Percentiles rank a stretch among this genome's conserved stretches.
These are phyloP conservation scores for Sanguinoderma infundibulare DNA, from an alignment of 1,284 basidiomycete genomes.

Conservation along the genomic window DNA sequence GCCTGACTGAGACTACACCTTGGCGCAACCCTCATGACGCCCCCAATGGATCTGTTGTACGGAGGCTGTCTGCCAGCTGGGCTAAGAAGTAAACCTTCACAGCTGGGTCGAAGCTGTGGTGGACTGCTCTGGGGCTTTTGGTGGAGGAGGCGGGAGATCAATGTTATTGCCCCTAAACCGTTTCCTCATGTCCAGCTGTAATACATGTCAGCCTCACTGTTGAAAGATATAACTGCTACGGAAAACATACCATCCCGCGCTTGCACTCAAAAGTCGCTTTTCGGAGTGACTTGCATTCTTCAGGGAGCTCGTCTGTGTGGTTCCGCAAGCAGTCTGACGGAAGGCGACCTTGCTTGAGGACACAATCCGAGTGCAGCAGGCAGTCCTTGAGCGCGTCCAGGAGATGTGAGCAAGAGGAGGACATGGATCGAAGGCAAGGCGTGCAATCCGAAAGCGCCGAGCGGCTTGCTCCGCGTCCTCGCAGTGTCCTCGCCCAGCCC, in stretches of 20 bases:
- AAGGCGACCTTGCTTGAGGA: constrained; percentile 69
- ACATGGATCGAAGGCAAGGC: constrained; percentile 51
- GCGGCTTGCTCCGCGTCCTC: background rate
- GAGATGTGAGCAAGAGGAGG: constrained; percentile 78
- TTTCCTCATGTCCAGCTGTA: constrained; percentile 84
- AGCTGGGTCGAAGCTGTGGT: constrained; percentile 1
- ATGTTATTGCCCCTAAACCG: constrained; percentile 78
- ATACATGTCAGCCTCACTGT: background rate
- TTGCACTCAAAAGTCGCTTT: constrained; percentile 88
- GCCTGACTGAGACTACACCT: background rate
- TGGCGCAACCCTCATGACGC: background rate
- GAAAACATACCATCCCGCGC: constrained; percentile 77
- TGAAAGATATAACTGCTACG: background rate
- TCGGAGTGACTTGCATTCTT: constrained; percentile 74
- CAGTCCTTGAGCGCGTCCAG: constrained; percentile 79
- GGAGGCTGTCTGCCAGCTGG: too few relatives aligned
- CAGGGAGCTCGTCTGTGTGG: constrained; percentile 74
- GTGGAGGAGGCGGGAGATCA: constrained; percentile 33
- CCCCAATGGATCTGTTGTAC: too few relatives aligned
- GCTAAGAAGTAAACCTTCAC: too few relatives aligned
- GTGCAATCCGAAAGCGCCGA: constrained; percentile 19
- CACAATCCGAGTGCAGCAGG: constrained; percentile 82
- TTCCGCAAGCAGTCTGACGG: constrained; percentile 82
- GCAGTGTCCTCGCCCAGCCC: background rate
- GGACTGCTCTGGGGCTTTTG: constrained; percentile 16